Base-by-base conservation (phyloP, 192 early-diverging fungal genomes). In the Radiomyces spectabilis region DNA sequence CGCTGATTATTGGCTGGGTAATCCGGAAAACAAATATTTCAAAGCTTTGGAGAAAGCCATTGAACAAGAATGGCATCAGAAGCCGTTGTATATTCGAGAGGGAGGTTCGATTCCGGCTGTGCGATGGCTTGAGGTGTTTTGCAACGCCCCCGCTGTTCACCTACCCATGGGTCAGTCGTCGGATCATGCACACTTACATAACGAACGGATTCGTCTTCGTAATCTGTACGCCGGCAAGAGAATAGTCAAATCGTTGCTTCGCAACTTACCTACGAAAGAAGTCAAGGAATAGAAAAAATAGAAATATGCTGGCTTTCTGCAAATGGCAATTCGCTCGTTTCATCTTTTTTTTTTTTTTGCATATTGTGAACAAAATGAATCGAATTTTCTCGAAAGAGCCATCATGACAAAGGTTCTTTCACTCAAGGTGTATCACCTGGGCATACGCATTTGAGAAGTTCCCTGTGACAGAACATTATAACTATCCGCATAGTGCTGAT, bases 1-100 rank as follows among this genome's bases (percentile, higher is more conserved):
- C n/a, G 79, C 87, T 7, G 74, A 85, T 31, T 87, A 83, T 78
- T 89, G 87, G 87, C 62, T 89, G 50, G 87, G 84, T 16, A 83
- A 89, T 46, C 78, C 76, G 5, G 65, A 74, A 8, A 74, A 73
- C 34, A 63, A 72, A 2, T 86, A 83, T 49, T 89, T 84, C 51
- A 79, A 81, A 65, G 85, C 84, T 0, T 82, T 86, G 0, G 80
- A 80, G 44, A 39, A 65, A 22, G 85, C 84, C 10, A 81, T 89
- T 67, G 70, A 77, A 48, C 52, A 73, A 32, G 78, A 80, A 59
- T 80, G 75, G 75, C 74, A 74, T 12, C 58, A 71, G 10, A 77
- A 79, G 24, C 87, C 87, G 26, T 55, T 89, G 21, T 82, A 79
- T 55, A 87, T 89, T 51, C 74, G 87, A 15, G 87, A 89, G 55